Conservation (phyloP, 768 basidiomycete species). For the Hortiboletus flavorubellus region DNA sequence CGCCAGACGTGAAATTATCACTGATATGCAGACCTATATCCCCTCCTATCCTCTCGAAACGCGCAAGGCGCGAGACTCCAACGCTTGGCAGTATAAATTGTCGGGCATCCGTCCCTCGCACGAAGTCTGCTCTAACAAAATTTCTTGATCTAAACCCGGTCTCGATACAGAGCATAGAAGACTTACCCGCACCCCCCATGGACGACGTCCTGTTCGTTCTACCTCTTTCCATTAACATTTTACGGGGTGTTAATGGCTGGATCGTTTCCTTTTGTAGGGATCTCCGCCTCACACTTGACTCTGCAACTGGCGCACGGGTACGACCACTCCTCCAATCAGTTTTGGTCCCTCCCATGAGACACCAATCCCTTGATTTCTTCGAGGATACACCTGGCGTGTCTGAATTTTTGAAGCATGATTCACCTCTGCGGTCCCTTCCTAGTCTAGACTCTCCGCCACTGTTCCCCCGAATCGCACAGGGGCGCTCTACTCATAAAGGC, state of each 20-base stretch:
- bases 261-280: slow-evolving; percentile 24
- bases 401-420: slow-evolving; percentile 31
- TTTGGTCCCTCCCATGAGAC: slow-evolving; percentile 15
- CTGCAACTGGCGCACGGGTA: slow-evolving; percentile 22
- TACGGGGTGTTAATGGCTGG: background rate
- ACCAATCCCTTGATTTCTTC: slow-evolving; percentile 8
- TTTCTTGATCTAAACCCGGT: slow-evolving; percentile 26
- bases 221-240: background rate
- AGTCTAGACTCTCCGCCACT: slow-evolving; percentile 41
- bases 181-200: slow-evolving; percentile 27
- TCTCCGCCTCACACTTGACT: slow-evolving; percentile 30
- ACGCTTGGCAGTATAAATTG: slow-evolving; percentile 31
- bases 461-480: slow-evolving; percentile 36
- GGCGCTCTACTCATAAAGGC: background rate
- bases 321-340: slow-evolving; percentile 28
- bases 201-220: slow-evolving; percentile 42
- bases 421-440: slow-evolving; percentile 24
- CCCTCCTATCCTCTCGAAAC: slow-evolving; percentile 42
- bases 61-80: slow-evolving; percentile 47
- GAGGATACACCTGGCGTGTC: slow-evolving; percentile 18
- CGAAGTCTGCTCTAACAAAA: slow-evolving; percentile 18
- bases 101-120: slow-evolving; percentile 26
- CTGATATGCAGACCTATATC: slow-evolving; percentile 35
- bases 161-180: slow-evolving; percentile 29
- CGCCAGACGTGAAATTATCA: slow-evolving; percentile 25